phyloP scores from a whole-genome alignment of 108 stramenopile genomes.

The Parietichytrium sp. region DNA sequence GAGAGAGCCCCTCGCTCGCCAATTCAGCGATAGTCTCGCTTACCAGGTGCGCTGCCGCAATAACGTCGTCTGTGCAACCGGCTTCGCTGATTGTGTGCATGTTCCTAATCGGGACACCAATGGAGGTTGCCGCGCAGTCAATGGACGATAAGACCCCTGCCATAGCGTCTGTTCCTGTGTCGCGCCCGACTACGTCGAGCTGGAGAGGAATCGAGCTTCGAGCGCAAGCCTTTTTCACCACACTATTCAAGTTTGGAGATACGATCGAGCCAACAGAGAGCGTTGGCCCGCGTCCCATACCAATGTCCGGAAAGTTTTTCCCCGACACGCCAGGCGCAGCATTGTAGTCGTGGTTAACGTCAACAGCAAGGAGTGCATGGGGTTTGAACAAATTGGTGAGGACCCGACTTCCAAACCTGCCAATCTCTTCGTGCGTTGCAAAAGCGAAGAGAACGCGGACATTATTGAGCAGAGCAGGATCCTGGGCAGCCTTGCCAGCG shows the following conservation, averaged over 20 bases:
- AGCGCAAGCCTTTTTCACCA: not conserved
- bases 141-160: constrained; percentile 2
- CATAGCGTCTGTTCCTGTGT: constrained; percentile 31
- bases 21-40: not conserved
- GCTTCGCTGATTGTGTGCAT: constrained; percentile 30
- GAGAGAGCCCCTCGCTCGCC: not conserved
- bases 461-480: not conserved
- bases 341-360: constrained; percentile 23
- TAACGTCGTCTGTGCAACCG: constrained; percentile 6
- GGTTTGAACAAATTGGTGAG: constrained; percentile 23
- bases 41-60: constrained; percentile 22
- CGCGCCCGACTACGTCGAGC: not conserved
- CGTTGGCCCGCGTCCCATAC: not conserved
- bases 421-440: constrained; percentile 37
- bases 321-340: not conserved
- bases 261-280: not conserved
- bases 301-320: not conserved
- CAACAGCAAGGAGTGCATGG: not conserved
- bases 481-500: not conserved
- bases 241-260: not conserved
- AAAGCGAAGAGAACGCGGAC: constrained; percentile 3
- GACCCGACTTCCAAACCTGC: constrained; percentile 20
- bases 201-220: not conserved
- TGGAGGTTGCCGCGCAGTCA: not conserved
- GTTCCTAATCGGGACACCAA: constrained; percentile 17